Percentiles rank a stretch among this genome's conserved stretches.
Conservation (phyloP, 2,329 filamentous ascomycete genomes). For the Verticillium nubilum region DNA sequence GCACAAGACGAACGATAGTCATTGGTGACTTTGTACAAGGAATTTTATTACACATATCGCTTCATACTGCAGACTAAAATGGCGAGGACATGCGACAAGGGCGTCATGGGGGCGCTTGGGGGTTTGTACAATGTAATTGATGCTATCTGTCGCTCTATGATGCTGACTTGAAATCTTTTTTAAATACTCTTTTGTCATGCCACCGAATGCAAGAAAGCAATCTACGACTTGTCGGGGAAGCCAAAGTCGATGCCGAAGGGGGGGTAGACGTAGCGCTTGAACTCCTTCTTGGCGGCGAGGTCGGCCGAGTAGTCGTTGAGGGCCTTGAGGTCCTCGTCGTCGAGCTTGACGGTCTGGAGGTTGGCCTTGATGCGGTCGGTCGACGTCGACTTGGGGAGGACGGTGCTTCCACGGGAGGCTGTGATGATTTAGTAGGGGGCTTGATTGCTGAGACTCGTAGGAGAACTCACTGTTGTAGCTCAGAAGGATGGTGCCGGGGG, state of each 20-base stretch:
- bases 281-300: conserved; percentile 42
- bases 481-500: conserved; percentile 58
- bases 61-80: too few relatives aligned
- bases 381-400: conserved; percentile 69
- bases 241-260: conserved; percentile 65
- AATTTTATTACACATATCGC: too few relatives aligned
- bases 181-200: not conserved
- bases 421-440: not conserved
- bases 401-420: conserved; percentile 65
- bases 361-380: conserved; percentile 65
- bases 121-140: not conserved
- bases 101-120: not conserved
- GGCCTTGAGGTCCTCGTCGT: conserved; percentile 54
- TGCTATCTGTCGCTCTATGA: conserved; percentile 2
- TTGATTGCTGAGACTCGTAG: not conserved
- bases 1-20: too few relatives aligned
- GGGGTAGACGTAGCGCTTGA: conserved; percentile 62
- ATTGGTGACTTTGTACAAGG: too few relatives aligned
- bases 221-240: conserved; percentile 59
- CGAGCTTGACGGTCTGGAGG: conserved; percentile 59
- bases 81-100: too few relatives aligned
- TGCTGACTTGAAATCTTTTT: not conserved
- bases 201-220: not conserved
- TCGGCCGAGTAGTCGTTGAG: conserved; percentile 49
- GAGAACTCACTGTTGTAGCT: conserved; percentile 64